phyloP scores from a whole-genome alignment of 2,329 filamentous ascomycete genomes.

The Raffaelea albimanens region DNA sequence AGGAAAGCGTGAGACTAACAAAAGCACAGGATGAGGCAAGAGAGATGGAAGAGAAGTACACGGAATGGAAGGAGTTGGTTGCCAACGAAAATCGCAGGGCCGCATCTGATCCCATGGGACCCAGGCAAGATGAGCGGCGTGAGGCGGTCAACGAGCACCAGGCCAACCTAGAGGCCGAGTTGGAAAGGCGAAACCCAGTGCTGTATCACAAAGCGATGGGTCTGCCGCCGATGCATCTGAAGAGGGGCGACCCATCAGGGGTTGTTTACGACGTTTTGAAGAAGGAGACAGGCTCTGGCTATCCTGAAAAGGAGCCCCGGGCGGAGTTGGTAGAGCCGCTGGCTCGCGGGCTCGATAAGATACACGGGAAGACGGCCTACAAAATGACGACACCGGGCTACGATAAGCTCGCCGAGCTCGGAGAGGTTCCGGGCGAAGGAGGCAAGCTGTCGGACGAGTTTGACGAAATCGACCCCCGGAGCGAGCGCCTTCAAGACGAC shows the following conservation, averaged over 20 bases:
- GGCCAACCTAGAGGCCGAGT: slow-evolving; percentile 38
- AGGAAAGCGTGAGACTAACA: too few species aligned
- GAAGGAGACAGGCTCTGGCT: slow-evolving; percentile 11
- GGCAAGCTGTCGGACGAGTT: slow-evolving; percentile 18
- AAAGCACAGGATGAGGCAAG: background rate
- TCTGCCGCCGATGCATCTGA: slow-evolving; percentile 15
- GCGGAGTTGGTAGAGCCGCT: slow-evolving; percentile 20
- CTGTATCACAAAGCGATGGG: slow-evolving; percentile 35
- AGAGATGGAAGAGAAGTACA: slow-evolving; percentile 26
- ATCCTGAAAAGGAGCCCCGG: slow-evolving; percentile 15
- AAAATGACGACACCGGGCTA: slow-evolving; percentile 7
- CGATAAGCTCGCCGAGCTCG: slow-evolving; percentile 13
- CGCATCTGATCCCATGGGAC: slow-evolving; percentile 26
- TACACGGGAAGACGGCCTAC: slow-evolving; percentile 15
- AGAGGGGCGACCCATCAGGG: background rate
- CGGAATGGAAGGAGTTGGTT: slow-evolving; percentile 33
- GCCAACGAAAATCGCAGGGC: slow-evolving; percentile 31
- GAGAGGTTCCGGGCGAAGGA: slow-evolving; percentile 6
- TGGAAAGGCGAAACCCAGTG: slow-evolving; percentile 33
- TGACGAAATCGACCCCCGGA: slow-evolving; percentile 33
- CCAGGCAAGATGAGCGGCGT: slow-evolving; percentile 29
- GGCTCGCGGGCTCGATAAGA: slow-evolving; percentile 22
- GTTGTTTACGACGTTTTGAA: background rate
- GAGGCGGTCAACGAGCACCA: slow-evolving; percentile 35
- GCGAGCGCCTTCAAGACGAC: slow-evolving; percentile 38